phyloP scores from a whole-genome alignment of 1,139 yeast species.

The Sugiyamaella novakii region DNA sequence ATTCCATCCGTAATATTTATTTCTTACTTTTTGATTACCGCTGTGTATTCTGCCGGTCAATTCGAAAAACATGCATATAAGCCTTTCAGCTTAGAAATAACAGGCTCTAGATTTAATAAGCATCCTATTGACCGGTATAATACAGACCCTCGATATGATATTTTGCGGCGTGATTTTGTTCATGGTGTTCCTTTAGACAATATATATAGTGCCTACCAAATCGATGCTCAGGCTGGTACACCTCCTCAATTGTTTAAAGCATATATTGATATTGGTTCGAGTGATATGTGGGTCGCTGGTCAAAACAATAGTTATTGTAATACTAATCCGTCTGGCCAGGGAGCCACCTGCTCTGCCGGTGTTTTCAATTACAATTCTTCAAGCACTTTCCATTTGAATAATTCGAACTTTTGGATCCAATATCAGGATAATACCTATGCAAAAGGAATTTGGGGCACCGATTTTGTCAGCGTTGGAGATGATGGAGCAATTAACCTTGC shows the following conservation, averaged over 20 bases:
- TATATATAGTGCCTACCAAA: conserved; percentile 38
- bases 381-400: conserved; percentile 20
- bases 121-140: too few species aligned
- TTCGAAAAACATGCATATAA: too few species aligned
- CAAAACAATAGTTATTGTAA: conserved; percentile 39
- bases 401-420: conserved; percentile 46
- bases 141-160: too few species aligned
- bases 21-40: too few species aligned
- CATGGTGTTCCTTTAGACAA: too few species aligned
- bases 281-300: conserved; percentile 61
- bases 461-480: conserved; percentile 47
- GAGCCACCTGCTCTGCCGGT: conserved; percentile 8
- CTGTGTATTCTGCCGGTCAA: too few species aligned
- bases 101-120: too few species aligned
- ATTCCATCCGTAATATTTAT: too few species aligned
- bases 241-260: conserved; percentile 43
- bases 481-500: conserved; percentile 12
- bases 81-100: too few species aligned
- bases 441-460: conserved; percentile 63
- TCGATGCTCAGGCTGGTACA: conserved; percentile 45
- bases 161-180: too few species aligned
- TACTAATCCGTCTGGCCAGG: conserved; percentile 18
- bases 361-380: conserved; percentile 29
- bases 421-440: conserved; percentile 68
- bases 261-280: conserved; percentile 49